Evolutionary conservation across 345 rosid genomes (phyloP).

Genomic region (Camelina neglecta): DNA sequence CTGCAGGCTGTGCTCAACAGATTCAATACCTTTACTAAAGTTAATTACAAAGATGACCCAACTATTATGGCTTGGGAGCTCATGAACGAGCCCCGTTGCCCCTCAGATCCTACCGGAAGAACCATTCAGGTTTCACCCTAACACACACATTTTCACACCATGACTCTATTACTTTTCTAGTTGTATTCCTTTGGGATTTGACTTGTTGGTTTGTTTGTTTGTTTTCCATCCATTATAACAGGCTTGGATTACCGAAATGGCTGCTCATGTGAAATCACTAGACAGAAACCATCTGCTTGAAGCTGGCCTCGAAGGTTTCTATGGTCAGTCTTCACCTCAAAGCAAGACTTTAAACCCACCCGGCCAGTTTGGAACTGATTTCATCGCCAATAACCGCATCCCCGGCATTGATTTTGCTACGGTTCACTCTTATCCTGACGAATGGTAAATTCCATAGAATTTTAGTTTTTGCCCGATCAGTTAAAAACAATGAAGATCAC

Average conservation of each 20-base stretch:
- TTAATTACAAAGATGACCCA: conserved; percentile 84
- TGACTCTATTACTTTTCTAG: background rate
- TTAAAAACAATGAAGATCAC: background rate
- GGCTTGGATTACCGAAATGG: conserved; percentile 95
- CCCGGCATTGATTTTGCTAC: conserved; percentile 86
- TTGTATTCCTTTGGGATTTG: conserved; percentile 6
- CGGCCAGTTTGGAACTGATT: conserved; percentile 79
- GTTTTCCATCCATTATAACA: conserved; percentile 27
- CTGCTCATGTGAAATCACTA: conserved; percentile 73
- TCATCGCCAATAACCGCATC: conserved; percentile 75
- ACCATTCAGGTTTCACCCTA: conserved; percentile 77
- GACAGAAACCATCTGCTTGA: conserved; percentile 84
- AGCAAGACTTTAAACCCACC: conserved; percentile 73
- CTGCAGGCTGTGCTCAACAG: conserved; percentile 75
- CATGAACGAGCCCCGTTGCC: conserved; percentile 96
- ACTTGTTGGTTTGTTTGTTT: conserved; percentile 12
- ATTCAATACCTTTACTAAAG: conserved; percentile 68
- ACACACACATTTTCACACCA: conserved; percentile 5
- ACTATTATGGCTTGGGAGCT: conserved; percentile 99
- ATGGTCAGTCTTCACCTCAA: conserved; percentile 74
- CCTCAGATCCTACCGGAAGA: conserved; percentile 78
- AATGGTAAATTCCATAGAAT: conserved; percentile 60
- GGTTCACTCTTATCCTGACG: conserved; percentile 89
- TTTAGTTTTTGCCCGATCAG: background rate
- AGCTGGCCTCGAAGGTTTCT: conserved; percentile 89